These are phyloP conservation scores for Hyaloscypha bicolor DNA, from an alignment of 495 filamentous ascomycete genomes.

Conservation along the genomic window DNA sequence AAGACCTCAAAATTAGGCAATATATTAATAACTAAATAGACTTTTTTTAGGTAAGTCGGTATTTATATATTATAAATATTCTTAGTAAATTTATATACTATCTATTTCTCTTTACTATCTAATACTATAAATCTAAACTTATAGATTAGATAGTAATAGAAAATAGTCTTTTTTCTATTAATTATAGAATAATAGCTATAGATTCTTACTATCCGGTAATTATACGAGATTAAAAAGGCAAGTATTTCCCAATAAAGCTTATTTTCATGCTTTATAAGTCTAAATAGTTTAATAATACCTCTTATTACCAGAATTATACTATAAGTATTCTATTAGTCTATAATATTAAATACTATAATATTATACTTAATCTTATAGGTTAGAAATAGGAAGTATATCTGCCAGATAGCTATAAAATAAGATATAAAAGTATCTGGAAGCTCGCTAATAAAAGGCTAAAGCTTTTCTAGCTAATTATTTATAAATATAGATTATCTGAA, in stretches of 20 bases:
- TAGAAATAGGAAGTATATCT: too few species aligned
- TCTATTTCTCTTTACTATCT: slow-evolving; percentile 21
- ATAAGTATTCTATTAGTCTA: too few species aligned
- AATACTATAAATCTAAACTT: too few species aligned
- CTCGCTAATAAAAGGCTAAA: slow-evolving; percentile 41
- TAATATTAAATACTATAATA: too few species aligned
- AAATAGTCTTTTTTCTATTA: slow-evolving; percentile 34
- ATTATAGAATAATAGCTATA: too few species aligned
- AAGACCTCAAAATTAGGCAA: neutral
- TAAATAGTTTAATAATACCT: slow-evolving; percentile 36
- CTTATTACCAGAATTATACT: too few species aligned
- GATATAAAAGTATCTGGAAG: slow-evolving; percentile 30
- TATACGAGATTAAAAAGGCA: too few species aligned
- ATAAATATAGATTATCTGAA: slow-evolving; percentile 46
- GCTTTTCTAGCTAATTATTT: slow-evolving; percentile 42
- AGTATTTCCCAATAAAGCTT: too few species aligned
- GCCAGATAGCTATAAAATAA: slow-evolving; percentile 41
- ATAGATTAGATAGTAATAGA: slow-evolving; percentile 40
- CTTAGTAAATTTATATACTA: slow-evolving; percentile 18
- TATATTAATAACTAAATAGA: slow-evolving; percentile 40
- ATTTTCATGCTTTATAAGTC: too few species aligned
- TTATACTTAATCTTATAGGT: too few species aligned
- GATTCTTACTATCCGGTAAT: too few species aligned
- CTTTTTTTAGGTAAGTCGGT: slow-evolving; percentile 42
- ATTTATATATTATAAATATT: slow-evolving; percentile 30